Evolutionary conservation across 73 alveolate genomes (phyloP).

Genomic region (Urostyla sp.): DNA sequence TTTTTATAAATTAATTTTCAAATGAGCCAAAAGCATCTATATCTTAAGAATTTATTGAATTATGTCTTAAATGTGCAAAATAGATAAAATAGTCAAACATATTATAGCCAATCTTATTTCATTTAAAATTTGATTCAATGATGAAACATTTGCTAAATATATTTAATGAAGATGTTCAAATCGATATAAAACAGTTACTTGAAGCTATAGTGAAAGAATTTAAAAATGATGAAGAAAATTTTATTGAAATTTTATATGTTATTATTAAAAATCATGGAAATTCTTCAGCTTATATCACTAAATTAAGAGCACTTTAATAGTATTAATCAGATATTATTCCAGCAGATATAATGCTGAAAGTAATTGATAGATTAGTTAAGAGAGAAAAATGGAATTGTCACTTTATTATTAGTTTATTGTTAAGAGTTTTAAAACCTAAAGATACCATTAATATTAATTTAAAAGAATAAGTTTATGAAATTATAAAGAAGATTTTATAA

Average conservation of each 20-base stretch:
- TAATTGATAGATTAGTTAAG: constrained; percentile 33
- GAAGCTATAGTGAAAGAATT: constrained; percentile 16
- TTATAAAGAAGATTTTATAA: constrained; percentile 28
- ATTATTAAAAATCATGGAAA: no score
- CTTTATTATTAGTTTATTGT: neutral
- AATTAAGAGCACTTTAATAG: no score
- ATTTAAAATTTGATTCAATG: neutral
- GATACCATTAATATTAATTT: constrained; percentile 5
- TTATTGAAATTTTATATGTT: no score
- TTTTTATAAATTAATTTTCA: neutral
- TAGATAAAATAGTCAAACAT: neutral
- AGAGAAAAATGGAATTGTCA: constrained; percentile 38
- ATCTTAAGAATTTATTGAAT: neutral
- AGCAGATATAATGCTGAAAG: constrained; percentile 31
- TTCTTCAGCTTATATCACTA: no score
- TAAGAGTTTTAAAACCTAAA: neutral
- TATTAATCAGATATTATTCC: no score
- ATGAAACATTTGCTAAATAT: constrained; percentile 22
- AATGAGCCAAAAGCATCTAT: neutral
- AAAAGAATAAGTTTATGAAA: constrained; percentile 3
- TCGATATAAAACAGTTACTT: neutral
- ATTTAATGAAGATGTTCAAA: neutral
- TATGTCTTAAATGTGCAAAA: neutral
- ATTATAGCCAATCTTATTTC: neutral
- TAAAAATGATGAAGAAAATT: neutral